phyloP scores from a whole-genome alignment of 345 rosid genomes.

The Raphanus sativus region DNA sequence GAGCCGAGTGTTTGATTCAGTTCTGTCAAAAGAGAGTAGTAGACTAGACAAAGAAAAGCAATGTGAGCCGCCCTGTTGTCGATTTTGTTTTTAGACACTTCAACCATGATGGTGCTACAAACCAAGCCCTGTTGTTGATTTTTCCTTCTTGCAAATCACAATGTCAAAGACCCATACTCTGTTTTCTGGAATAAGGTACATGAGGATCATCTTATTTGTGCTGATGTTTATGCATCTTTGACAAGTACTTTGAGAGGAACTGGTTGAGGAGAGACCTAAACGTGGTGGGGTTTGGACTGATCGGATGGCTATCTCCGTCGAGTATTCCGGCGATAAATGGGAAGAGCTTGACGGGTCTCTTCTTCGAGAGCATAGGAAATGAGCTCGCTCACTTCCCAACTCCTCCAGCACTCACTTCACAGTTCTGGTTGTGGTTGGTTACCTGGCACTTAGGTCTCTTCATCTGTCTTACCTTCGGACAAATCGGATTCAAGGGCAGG shows the following conservation, averaged over 20 bases:
- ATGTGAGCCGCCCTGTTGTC: no score
- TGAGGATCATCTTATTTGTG: no score
- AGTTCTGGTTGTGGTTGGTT: conserved; percentile 83
- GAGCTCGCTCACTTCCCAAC: conserved; percentile 95
- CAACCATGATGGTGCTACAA: no score
- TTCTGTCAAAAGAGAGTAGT: neutral
- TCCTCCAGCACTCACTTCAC: conserved; percentile 68
- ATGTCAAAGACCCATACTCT: no score
- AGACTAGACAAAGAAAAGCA: no score
- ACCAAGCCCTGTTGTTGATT: no score
- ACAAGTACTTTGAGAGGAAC: conserved; percentile 52
- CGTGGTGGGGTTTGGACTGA: conserved; percentile 85
- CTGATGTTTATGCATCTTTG: no score
- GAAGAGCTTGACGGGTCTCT: conserved; percentile 88
- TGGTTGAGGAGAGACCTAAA: conserved; percentile 78
- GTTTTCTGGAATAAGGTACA: no score
- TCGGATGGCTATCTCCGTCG: conserved; percentile 93
- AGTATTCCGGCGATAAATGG: conserved; percentile 82
- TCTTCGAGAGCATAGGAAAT: conserved; percentile 88
- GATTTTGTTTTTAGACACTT: no score
- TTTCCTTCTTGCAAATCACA: no score
- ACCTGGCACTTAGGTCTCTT: conserved; percentile 88
- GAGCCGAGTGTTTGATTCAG: conserved; percentile 79
- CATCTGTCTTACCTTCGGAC: conserved; percentile 87
- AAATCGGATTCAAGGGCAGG: conserved; percentile 97